These are phyloP conservation scores for Phytophthora boehmeriae DNA, from an alignment of 352 stramenopile species.

Conservation along the genomic window DNA sequence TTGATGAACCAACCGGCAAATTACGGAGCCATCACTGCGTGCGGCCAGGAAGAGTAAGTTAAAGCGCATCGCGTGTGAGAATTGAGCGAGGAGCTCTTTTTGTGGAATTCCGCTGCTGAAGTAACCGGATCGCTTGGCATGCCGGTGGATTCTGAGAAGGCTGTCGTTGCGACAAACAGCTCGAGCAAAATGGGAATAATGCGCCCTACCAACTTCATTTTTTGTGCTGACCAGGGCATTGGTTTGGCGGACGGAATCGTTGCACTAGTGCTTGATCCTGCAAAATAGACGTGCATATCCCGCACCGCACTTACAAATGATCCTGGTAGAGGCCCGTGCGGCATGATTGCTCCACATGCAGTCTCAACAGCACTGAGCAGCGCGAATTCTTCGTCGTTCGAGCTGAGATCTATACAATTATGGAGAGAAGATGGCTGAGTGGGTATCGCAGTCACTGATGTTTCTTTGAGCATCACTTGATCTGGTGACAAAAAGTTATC, in stretches of 20 bases:
- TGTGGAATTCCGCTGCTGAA: conserved; percentile 12
- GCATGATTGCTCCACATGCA: conserved; percentile 40
- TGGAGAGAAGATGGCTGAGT: conserved; percentile 25
- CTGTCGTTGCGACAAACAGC: conserved; percentile 38
- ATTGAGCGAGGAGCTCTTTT: conserved; percentile 36
- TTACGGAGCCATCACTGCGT: conserved; percentile 43
- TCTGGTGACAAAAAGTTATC: conserved; percentile 68
- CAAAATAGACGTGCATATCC: conserved; percentile 47
- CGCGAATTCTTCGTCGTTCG: conserved; percentile 45
- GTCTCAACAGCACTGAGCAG: conserved; percentile 34
- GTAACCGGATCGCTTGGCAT: not conserved
- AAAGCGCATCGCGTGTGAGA: conserved; percentile 39
- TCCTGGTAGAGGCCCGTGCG: conserved; percentile 48
- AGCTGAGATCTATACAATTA: conserved; percentile 52
- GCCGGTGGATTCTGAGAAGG: conserved; percentile 25
- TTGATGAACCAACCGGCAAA: conserved; percentile 49
- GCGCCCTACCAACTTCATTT: conserved; percentile 37
- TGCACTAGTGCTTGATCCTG: conserved; percentile 1
- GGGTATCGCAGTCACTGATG: conserved; percentile 16
- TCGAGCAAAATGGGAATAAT: conserved; percentile 49
- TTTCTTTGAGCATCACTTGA: conserved; percentile 57
- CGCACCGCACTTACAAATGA: conserved; percentile 38
- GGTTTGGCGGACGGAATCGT: conserved; percentile 8
- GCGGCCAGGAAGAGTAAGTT: conserved; percentile 45
- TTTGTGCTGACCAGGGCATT: conserved; percentile 33